phyloP scores from a whole-genome alignment of 202 grass and related monocot genomes.

The Carex sylvatica region DNA sequence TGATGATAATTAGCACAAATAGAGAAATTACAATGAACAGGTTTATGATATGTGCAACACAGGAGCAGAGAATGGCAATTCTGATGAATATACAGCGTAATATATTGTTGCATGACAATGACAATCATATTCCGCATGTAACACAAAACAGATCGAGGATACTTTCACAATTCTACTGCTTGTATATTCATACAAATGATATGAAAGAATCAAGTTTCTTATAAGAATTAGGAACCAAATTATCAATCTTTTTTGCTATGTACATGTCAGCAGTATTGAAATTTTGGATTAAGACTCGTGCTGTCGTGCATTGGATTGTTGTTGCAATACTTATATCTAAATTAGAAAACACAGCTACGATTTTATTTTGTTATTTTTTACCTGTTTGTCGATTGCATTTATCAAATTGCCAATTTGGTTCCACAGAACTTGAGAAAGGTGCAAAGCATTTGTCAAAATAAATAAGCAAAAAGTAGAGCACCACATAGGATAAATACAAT shows the following conservation, averaged over 20 bases:
- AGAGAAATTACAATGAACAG: not conserved
- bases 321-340: no score
- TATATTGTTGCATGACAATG: not conserved
- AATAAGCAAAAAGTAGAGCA: no score
- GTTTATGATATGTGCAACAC: not conserved
- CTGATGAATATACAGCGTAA: not conserved
- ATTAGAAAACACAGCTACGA: no score
- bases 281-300: not conserved
- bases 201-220: not conserved
- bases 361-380: no score
- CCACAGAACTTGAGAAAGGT: no score
- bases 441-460: no score
- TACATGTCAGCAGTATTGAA: not conserved
- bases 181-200: not conserved
- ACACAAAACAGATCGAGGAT: not conserved
- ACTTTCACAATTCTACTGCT: not conserved
- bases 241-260: not conserved
- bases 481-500: no score
- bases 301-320: no score
- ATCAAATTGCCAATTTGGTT: no score
- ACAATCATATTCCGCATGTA: not conserved
- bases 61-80: not conserved
- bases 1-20: not conserved
- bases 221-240: no score
- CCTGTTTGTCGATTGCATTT: no score